Percentiles rank a stretch among this genome's conserved stretches.
Evolutionary conservation across 768 basidiomycete species (phyloP).

Genomic region (Mycena alexandri): DNA sequence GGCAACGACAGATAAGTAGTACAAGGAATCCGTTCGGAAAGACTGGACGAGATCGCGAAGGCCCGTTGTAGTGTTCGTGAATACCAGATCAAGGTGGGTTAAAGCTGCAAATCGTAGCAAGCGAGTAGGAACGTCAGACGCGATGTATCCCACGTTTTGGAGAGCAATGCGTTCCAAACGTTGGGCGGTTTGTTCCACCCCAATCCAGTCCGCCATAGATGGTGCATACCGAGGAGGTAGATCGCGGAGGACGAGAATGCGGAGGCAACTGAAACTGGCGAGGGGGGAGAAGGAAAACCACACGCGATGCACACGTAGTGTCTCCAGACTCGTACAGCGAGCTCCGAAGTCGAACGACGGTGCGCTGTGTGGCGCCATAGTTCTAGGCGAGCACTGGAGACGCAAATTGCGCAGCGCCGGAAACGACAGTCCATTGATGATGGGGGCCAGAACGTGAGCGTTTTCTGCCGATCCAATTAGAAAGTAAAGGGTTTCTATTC

Average conservation of each 20-base stretch:
- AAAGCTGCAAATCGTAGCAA: neutral
- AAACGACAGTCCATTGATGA: too few species aligned
- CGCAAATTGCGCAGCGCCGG: too few species aligned
- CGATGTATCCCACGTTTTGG: neutral
- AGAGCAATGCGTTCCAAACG: neutral
- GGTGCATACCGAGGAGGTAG: neutral
- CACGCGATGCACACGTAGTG: neutral
- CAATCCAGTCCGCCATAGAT: neutral
- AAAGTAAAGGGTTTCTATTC: too few species aligned
- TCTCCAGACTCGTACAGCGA: neutral
- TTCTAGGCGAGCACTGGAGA: too few species aligned
- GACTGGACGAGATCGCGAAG: too few species aligned
- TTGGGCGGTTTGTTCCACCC: neutral
- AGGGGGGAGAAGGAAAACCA: neutral
- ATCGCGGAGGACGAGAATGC: neutral
- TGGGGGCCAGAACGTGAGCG: too few species aligned
- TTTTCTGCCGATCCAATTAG: too few species aligned
- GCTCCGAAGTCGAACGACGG: too few species aligned
- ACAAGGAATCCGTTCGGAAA: too few species aligned
- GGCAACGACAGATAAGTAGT: too few species aligned
- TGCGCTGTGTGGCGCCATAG: neutral
- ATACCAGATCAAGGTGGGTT: neutral
- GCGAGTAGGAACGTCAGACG: neutral
- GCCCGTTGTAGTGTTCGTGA: neutral
- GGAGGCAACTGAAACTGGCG: neutral